Conservation (phyloP, 2,329 filamentous ascomycete species). For the Paramyrothecium roridum region DNA sequence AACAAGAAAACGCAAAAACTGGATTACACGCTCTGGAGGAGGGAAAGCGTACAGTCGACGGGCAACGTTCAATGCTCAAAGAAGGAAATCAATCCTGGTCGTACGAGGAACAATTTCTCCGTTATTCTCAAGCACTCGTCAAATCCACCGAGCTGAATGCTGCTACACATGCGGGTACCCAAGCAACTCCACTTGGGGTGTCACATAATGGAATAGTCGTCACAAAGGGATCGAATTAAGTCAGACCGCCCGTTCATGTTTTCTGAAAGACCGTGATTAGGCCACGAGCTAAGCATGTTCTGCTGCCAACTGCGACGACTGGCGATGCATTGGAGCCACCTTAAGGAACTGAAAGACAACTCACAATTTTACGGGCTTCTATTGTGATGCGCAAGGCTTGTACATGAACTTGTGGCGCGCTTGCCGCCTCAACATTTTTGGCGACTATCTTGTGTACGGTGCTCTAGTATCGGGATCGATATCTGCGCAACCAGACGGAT, state of each 20-base stretch:
- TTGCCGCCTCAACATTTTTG: too few species aligned
- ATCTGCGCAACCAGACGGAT: neutral
- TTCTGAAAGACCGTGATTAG: too few species aligned
- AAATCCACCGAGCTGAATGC: neutral
- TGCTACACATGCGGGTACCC: neutral
- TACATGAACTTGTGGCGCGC: too few species aligned
- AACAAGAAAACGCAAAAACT: slow-evolving; percentile 79
- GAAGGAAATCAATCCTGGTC: slow-evolving; percentile 71
- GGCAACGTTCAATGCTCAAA: slow-evolving; percentile 45
- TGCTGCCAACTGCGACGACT: too few species aligned
- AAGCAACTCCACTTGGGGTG: neutral
- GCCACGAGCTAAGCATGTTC: too few species aligned
- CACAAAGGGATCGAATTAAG: too few species aligned
- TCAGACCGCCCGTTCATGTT: too few species aligned
- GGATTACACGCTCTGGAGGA: slow-evolving; percentile 83
- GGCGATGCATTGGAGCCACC: too few species aligned
- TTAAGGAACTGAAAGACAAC: too few species aligned
- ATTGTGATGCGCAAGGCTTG: too few species aligned
- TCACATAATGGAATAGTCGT: too few species aligned
- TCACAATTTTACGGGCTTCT: too few species aligned
- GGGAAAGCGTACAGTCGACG: slow-evolving; percentile 21
- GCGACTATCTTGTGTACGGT: neutral
- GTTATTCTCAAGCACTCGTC: slow-evolving; percentile 57
- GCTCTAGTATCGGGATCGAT: neutral
- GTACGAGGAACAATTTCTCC: slow-evolving; percentile 84